Conservation (phyloP, 768 basidiomycete genomes). For the Tylopilus felleus region DNA sequence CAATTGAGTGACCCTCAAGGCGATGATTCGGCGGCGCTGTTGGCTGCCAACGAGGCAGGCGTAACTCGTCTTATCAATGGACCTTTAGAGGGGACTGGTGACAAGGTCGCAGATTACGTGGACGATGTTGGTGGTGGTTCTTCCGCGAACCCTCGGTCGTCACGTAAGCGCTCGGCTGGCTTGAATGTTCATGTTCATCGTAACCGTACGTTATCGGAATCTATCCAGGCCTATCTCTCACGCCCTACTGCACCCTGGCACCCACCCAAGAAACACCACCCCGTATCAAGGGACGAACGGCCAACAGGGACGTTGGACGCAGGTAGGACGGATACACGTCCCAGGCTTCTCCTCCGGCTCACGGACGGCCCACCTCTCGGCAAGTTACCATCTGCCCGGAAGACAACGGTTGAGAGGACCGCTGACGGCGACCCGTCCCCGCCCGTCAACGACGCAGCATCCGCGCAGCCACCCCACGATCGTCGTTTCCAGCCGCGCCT, state of each 20-base stretch:
- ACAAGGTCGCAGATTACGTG: constrained; percentile 6
- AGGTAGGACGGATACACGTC: not conserved
- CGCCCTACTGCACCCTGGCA: constrained; percentile 5
- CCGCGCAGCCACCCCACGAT: not conserved
- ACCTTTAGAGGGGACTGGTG: not conserved
- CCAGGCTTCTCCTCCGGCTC: constrained; percentile 5
- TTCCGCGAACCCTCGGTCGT: constrained; percentile 12
- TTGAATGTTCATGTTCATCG: constrained; percentile 24
- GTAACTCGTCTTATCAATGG: not conserved
- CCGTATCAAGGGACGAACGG: not conserved
- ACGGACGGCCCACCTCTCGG: not conserved
- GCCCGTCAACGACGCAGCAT: not conserved
- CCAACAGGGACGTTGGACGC: not conserved
- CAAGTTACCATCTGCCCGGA: not conserved
- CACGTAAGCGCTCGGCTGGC: constrained; percentile 20
- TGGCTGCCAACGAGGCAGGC: not conserved
- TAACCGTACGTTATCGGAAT: constrained; percentile 43
- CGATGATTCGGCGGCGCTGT: constrained; percentile 3
- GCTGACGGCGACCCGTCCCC: not conserved
- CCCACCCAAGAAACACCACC: not conserved
- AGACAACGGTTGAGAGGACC: not conserved
- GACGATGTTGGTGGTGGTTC: constrained; percentile 8
- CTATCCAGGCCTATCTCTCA: constrained; percentile 47
- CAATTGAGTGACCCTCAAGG: not conserved
- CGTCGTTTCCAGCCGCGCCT: not conserved